Conservation (phyloP, 371 early-diverging fungal genomes). For the Cladochytrium tenue region DNA sequence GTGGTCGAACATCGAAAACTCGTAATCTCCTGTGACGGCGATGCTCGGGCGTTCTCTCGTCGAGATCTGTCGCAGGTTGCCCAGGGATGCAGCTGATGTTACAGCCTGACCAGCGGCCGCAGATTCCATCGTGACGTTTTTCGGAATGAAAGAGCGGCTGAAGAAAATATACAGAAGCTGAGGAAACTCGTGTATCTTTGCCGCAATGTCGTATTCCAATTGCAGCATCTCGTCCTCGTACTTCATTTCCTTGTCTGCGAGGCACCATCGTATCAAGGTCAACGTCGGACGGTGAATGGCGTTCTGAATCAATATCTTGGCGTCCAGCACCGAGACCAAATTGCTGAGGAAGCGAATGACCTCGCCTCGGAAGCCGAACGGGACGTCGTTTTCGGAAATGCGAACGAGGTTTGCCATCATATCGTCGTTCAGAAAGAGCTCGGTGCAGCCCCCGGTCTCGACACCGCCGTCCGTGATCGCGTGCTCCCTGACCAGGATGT, state of each 20-base stretch:
- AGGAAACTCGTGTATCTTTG: slow-evolving; percentile 88
- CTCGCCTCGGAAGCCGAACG: slow-evolving; percentile 83
- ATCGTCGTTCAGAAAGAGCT: slow-evolving; percentile 82
- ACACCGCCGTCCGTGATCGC: slow-evolving; percentile 38
- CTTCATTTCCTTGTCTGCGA: slow-evolving; percentile 54
- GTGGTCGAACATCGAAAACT: slow-evolving; percentile 79
- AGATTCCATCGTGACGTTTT: slow-evolving; percentile 23
- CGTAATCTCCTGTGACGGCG: slow-evolving; percentile 56
- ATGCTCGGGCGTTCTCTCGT: slow-evolving; percentile 13
- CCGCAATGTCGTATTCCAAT: slow-evolving; percentile 76
- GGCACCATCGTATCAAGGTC: slow-evolving; percentile 72
- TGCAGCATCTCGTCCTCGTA: slow-evolving; percentile 86
- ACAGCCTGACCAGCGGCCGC: slow-evolving; percentile 16
- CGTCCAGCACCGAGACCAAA: slow-evolving; percentile 83
- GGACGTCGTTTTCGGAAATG: slow-evolving; percentile 78
- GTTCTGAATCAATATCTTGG: slow-evolving; percentile 85
- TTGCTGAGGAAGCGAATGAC: slow-evolving; percentile 77
- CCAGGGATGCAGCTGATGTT: not conserved
- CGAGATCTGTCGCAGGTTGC: not conserved
- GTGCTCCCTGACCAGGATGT: slow-evolving; percentile 89
- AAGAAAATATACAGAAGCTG: slow-evolving; percentile 88
- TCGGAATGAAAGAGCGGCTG: slow-evolving; percentile 62
- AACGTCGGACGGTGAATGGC: slow-evolving; percentile 86
- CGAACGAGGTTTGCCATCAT: slow-evolving; percentile 78
- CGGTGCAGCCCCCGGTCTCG: slow-evolving; percentile 81